Conservation (phyloP, 2,329 filamentous ascomycete species). For the Ophiostoma triangulosporum region DNA sequence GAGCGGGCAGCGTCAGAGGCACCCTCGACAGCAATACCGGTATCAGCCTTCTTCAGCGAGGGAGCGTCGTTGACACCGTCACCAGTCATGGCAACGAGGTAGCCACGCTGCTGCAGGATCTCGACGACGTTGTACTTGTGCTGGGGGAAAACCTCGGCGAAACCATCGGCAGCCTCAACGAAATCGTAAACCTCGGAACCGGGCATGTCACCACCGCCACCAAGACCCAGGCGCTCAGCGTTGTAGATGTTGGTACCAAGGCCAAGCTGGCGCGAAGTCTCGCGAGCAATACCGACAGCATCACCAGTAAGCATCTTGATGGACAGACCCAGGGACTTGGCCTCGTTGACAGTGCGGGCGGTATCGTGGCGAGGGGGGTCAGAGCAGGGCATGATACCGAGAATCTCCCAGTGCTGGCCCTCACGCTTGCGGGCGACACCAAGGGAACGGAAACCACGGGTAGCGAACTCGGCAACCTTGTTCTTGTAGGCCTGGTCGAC, state of each 20-base stretch:
- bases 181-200: constrained; percentile 92
- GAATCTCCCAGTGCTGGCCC: constrained; percentile 73
- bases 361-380: constrained; percentile 87
- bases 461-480: constrained; percentile 83
- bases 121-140: constrained; percentile 94
- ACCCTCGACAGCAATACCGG: constrained; percentile 88
- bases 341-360: constrained; percentile 78
- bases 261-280: constrained; percentile 82
- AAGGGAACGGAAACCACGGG: constrained; percentile 85
- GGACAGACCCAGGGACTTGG: constrained; percentile 72
- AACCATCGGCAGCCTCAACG: constrained; percentile 88
- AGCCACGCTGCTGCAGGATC: constrained; percentile 84
- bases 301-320: constrained; percentile 97
- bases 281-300: constrained; percentile 82
- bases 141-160: constrained; percentile 87
- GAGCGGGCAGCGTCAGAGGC: constrained; percentile 83
- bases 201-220: constrained; percentile 82
- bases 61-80: constrained; percentile 92
- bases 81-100: constrained; percentile 91
- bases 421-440: constrained; percentile 84
- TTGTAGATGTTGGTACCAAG: constrained; percentile 91
- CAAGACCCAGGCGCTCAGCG: constrained; percentile 80
- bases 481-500: constrained; percentile 79
- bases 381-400: constrained; percentile 89
- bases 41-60: constrained; percentile 90